Base-by-base conservation (phyloP, 148 eudicot genomes). In the Rhododendron ovatum region DNA sequence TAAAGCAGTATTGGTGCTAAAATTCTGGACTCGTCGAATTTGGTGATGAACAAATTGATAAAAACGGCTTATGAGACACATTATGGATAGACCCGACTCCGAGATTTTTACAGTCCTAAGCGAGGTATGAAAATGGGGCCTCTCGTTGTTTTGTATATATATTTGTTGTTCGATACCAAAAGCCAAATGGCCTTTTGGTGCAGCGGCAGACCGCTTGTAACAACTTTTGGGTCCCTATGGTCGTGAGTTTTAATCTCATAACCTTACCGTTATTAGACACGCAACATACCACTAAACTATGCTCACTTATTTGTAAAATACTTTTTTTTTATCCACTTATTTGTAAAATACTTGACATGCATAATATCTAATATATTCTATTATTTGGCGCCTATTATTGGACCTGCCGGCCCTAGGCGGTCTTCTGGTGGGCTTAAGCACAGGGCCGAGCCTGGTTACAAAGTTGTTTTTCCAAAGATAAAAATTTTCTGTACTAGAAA, bases 351-450 rank as follows among this genome's bases (percentile, higher is more conserved):
- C 53, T 50, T 12, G 14, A 50, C 53, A 12, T 50, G 13, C 14
- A 12, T 50, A 50, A 2, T 50, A 7, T 45, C 48, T 8, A 45
- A 45, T 45, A 43, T 43, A 45, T 1, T 45, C 48, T 0, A 7
- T 41, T 41, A 41, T 41, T 41, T 41, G 43, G 43, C 43, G 1
- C 43, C 7, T 41, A 41, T 41, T 41, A 5, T 41, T 41, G 6
- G 43, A 0, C 43, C 7, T 5, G 7, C 0, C 5, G 7, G 7
- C 0, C 43, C 43, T 0, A 5, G 43, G 43, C 0, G 0, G 1
- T 41, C 43, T 41, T 0, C 0, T 41, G 0, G 43, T 41, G 43
- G 7, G 43, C 43, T 41, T 41, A 41, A 41, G 43, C 43, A 41
- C 43, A 41, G 0, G 7, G 7, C 0, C 43, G 0, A 41, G 43